Evolutionary conservation across 179 eudicot genomes (phyloP), one percentile per base, ranked within the genome.

Genomic region (Beta macrorhiza): DNA sequence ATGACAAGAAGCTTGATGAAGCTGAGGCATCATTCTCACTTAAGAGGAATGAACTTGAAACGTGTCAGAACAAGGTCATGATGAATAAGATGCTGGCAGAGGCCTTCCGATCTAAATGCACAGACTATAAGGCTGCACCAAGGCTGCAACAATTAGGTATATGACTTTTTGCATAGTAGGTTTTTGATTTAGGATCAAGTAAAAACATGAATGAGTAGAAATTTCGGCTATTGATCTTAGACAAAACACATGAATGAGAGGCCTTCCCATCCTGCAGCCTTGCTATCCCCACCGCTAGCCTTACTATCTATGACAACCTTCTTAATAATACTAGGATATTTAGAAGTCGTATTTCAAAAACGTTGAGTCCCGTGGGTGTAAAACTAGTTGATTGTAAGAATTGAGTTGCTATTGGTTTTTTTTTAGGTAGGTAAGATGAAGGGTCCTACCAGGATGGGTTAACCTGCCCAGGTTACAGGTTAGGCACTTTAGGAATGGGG

Each of bases 81-180:
- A 87, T 88, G 95, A 91, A 90, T 81, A 90, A 88, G 80, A 77
- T 80, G 29, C 84, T 95, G 84, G 98, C 97, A 13, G 91, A 90
- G 68, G 91, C 92, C 83, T 88, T 91, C 75, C 85, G 88, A 67
- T 81, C 88, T 11, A 93, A 87, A 79, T 91, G 90, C 89, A 56
- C 72, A 75, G 94, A 90, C 80, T 74, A 73, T 63, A 85, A 82
- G 85, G 80, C 90, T 61, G 79, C 82, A 47, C 74, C 87, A 12
- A 87, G 80, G 68, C 59, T 74, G 72, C 89, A 77, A 63, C 92
- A 79, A 85, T 68, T 44, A 86, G 92, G 92, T 94, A 87, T 59
- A 52, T 77, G 13, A 15, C 42, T 55, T 15, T 74, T 12, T 68
- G 51, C 64, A 32, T 14, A 74, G 6, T 17, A 44, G 25, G 44